Base-by-base conservation (phyloP, 2,329 filamentous ascomycete species). In the Boeremia lycopersici region DNA sequence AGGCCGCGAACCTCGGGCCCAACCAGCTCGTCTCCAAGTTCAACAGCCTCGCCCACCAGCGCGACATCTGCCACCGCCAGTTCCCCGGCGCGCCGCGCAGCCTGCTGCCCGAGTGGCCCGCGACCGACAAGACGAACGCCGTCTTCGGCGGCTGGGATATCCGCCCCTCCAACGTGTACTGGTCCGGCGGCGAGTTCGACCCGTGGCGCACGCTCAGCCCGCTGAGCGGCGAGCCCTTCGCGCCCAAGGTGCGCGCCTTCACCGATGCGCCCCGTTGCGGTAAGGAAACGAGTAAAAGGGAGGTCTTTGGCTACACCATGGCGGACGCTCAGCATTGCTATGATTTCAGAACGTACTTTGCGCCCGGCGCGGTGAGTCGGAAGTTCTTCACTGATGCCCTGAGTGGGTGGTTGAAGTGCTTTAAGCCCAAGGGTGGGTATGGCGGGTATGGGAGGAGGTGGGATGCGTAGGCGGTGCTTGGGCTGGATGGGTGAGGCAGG, bases 131-230 rank as follows among this genome's bases (percentile, higher is more conserved):
- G 11, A 74, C 75, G 7, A 84, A 84, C 62, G 49, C 56, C 5
- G 49, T 75, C 48, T 79, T 78, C 31, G 80, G 81, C 23, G 82
- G 82, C 47, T 84, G 81, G 81, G 62, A 65, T 35, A 79, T 82
- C 48, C 78, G 80, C 1, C 81, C 81, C 10, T 80, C 79, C 9
- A 82, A 83, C 54, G 74, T 76, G 1, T 83, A 79, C 71, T 83
- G 79, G 73, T 78, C 72, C 42, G 77, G 74, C 23, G 80, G 81
- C 4, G 76, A 83, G 49, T 82, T 77, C 57, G 81, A 84, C 52
- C 81, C 81, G 3, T 84, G 81, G 82, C 72, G 78, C 17, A 77
- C 79, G 0, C 67, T 82, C 2, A 78, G 76, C 0, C 73, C 77
- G 0, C 70, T 82, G 0, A 78, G 76, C 2, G 70, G 62, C 0